Base-by-base conservation (phyloP, 768 basidiomycete genomes). In the Amanita exitialis region DNA sequence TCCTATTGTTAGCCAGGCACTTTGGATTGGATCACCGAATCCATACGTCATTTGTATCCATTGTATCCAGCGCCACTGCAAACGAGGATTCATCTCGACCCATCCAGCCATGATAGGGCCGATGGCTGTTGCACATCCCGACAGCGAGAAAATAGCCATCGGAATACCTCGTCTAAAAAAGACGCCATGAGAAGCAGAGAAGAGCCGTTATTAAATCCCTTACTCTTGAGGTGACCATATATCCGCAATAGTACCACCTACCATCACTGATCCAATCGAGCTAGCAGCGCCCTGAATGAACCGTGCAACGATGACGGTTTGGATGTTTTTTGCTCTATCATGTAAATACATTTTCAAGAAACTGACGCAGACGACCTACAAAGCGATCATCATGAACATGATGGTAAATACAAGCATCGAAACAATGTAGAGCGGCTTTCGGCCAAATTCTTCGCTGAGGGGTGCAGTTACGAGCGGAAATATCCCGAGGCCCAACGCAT, bases 1-100 rank as follows among this genome's bases (percentile, higher is more conserved):
- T 6, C 10, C 8, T 15, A 4, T 15, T 25, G 20, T 36, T 12
- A 37, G 21, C 13, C 13, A n/a, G 32, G 13, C 13, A 13, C 13
- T 5, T 7, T 12, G 32, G 46, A 34, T 18, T 23, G 47, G 44
- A 38, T 15, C 47, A 44, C 47, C 5, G 12, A 8, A 35, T 28
- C 64, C 69, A 3, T 44, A 80, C 82, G 82, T 85, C 58, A 80
- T 69, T 55, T 81, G 79, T 7, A 88, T 74, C 88, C 87, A 90
- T 58, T 89, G 80, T 21, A 93, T 87, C 86, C 88, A 90, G 23
- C 86, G 70, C 86, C 89, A 90, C 54, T 72, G 71, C 1, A 90
- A 61, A 16, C 65, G 66, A 0, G 68, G 59, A 53, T 79, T 76
- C 54, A 76, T 72, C 59, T 86, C 83, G 16, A 86, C 71, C 79